Evolutionary conservation across 495 filamentous ascomycete genomes (phyloP).

Genomic region (Hypoxylon lienhwacheense): DNA sequence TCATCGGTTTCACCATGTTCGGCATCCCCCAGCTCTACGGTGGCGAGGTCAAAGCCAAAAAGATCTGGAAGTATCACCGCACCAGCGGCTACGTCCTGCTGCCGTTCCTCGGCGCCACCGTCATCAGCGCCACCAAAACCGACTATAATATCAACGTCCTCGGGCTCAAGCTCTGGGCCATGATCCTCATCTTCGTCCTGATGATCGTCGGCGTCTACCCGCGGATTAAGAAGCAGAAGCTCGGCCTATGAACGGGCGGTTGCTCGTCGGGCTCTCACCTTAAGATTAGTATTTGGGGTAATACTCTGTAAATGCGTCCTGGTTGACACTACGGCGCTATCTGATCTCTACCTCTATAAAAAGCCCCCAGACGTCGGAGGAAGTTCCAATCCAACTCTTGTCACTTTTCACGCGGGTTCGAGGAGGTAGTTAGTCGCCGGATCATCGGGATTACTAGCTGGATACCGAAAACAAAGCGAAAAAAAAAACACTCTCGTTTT

Average conservation of each 20-base stretch:
- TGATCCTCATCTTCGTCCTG: slow-evolving; percentile 62
- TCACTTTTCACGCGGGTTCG: neutral
- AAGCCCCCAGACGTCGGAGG: no score
- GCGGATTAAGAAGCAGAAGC: slow-evolving; percentile 79
- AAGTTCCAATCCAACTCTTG: no score
- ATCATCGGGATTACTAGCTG: no score
- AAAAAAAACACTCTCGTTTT: no score
- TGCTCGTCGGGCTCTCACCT: no score
- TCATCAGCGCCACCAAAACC: slow-evolving; percentile 75
- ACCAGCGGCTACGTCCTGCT: slow-evolving; percentile 74
- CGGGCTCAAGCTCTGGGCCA: slow-evolving; percentile 72
- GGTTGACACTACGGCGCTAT: no score
- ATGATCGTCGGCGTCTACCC: slow-evolving; percentile 70
- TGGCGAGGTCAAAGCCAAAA: slow-evolving; percentile 75
- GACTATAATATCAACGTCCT: slow-evolving; percentile 62
- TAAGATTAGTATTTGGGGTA: no score
- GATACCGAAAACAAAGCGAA: no score
- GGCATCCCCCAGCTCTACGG: slow-evolving; percentile 72
- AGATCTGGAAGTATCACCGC: slow-evolving; percentile 87
- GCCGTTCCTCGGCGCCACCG: slow-evolving; percentile 68
- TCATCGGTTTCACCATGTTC: slow-evolving; percentile 79
- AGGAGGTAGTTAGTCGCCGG: slow-evolving; percentile 3
- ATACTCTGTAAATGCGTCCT: no score
- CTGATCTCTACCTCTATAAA: no score
- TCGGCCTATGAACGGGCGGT: slow-evolving; percentile 60